phyloP scores from a whole-genome alignment of 2,329 filamentous ascomycete species.

The Penicillium griseofulvum region DNA sequence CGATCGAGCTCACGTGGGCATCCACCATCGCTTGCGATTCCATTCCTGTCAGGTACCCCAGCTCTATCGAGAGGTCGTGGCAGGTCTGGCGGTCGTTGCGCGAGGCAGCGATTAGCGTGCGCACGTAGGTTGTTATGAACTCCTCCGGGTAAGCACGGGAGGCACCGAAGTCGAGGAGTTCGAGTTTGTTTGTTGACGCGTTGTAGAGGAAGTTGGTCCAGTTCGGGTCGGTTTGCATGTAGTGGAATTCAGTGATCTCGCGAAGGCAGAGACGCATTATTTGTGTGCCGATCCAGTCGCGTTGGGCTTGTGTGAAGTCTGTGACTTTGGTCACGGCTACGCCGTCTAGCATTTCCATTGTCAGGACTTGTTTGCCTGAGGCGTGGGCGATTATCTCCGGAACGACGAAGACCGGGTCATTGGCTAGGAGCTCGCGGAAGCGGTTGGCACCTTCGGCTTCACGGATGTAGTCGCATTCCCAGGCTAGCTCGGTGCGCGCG shows the following conservation, averaged over 20 bases:
- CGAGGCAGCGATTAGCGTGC: conserved; percentile 76
- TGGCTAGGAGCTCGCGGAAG: conserved; percentile 74
- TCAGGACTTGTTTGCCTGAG: conserved; percentile 81
- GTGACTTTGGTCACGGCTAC: conserved; percentile 78
- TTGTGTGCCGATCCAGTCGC: conserved; percentile 94
- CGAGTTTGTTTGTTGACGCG: conserved; percentile 65
- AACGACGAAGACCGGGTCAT: conserved; percentile 75
- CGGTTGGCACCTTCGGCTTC: conserved; percentile 78
- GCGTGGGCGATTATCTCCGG: conserved; percentile 76
- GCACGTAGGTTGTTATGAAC: conserved; percentile 79
- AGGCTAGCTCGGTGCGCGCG: conserved; percentile 82
- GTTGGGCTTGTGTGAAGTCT: conserved; percentile 74
- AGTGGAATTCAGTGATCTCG: conserved; percentile 90
- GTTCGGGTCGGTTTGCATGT: conserved; percentile 99
- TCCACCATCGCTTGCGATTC: conserved; percentile 84
- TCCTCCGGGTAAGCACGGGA: conserved; percentile 76
- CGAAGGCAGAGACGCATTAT: conserved; percentile 87
- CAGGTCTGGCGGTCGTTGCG: conserved; percentile 64
- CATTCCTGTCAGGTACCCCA: conserved; percentile 89
- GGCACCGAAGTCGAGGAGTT: conserved; percentile 93
- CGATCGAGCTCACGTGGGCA: conserved; percentile 81
- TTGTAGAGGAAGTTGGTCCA: conserved; percentile 99
- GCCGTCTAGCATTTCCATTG: conserved; percentile 88
- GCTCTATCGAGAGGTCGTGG: conserved; percentile 65
- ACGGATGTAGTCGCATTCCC: conserved; percentile 94